Conservation (phyloP, 306 rosid species). For the Cucurbita pepo region DNA sequence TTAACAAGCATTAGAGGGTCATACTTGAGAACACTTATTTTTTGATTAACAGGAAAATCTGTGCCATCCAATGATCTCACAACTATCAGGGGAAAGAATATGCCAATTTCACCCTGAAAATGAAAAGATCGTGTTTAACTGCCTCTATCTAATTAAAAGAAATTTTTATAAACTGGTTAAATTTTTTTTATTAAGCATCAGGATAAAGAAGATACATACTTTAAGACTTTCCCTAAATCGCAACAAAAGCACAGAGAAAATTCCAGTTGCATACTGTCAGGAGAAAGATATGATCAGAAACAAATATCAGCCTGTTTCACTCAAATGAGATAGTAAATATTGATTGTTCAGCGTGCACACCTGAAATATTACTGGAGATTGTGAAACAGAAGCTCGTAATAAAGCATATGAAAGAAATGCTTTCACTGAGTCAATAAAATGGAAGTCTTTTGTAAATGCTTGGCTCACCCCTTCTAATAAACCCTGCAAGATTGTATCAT, state of each 20-base stretch:
- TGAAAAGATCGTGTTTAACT: conserved; percentile 1
- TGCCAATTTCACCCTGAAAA: conserved; percentile 96
- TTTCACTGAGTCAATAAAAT: conserved; percentile 99
- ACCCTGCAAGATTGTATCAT: conserved; percentile 45
- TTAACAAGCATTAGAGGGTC: conserved; percentile 13
- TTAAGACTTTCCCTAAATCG: conserved; percentile 98
- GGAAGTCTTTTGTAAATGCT: conserved; percentile 81
- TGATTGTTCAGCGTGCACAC: conserved; percentile 20
- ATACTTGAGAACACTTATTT: conserved; percentile 89
- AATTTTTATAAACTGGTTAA: conserved; percentile 6
- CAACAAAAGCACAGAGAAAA: conserved; percentile 78
- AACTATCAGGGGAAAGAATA: conserved; percentile 92
- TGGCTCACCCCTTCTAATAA: conserved; percentile 95
- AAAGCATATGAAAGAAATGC: conserved; percentile 96
- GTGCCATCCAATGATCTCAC: conserved; percentile 78
- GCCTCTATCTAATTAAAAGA: conserved; percentile 11
- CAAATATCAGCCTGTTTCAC: conserved; percentile 2
- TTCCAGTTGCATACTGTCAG: conserved; percentile 90
- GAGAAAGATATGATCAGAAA: conserved; percentile 13
- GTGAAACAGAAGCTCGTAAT: conserved; percentile 90
- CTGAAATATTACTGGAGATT: conserved; percentile 92
- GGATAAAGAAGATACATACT: conserved; percentile 35
- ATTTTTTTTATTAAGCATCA: conserved; percentile 13
- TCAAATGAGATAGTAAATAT: conserved; percentile 7
- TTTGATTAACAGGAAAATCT: conserved; percentile 66